Evolutionary conservation across 176 grass and related monocot genomes (phyloP), one percentile per base, ranked within the genome.

Genomic region (Aegilops umbellulata): DNA sequence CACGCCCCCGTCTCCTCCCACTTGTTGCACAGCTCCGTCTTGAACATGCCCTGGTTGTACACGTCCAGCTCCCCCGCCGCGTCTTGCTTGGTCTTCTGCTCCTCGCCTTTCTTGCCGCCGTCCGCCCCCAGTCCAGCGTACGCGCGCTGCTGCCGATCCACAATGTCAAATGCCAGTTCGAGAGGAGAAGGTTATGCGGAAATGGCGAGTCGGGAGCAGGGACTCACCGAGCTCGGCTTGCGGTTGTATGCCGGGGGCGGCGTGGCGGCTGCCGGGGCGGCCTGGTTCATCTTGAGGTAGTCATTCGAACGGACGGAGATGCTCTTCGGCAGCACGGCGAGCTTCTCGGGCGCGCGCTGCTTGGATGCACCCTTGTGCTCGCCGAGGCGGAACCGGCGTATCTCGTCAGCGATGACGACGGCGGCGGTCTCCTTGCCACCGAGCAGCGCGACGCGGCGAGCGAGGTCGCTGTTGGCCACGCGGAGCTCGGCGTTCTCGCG

Each of bases 1-100:
- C 97, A 99, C 51, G 73, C 84, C 42, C 97, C 92, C 7, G 82
- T 97, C 83, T 99, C 94, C 89, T 97, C 94, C 97, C 97, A 99
- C 73, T 99, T 99, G 90, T 99, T 99, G 94, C 97, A 99, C 22
- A 99, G 88, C 92, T 99, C 97, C 29, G 94, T 97, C 88, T 99
- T 99, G 87, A 97, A 90, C 97, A 93, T 99, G 41, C 97, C 97
- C 85, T 99, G 97, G 89, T 93, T 91, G 92, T 79, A 99, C 77
- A 99, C 97, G 76, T 99, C 94, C 86, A 99, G 66, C 85, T 99
- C 94, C 73, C 42, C 42, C 73, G 73, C 42, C 73, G 87, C 76
- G 27, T 27, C 41, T 2, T 55, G 73, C 73, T 30, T 9, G 6
- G 11, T 17, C 44, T 75, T 51, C 13, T 20, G 20, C 12, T 87